These are phyloP conservation scores for Ophiocordyceps camponoti-floridani DNA, from an alignment of 2,329 filamentous ascomycete species.

Conservation along the genomic window DNA sequence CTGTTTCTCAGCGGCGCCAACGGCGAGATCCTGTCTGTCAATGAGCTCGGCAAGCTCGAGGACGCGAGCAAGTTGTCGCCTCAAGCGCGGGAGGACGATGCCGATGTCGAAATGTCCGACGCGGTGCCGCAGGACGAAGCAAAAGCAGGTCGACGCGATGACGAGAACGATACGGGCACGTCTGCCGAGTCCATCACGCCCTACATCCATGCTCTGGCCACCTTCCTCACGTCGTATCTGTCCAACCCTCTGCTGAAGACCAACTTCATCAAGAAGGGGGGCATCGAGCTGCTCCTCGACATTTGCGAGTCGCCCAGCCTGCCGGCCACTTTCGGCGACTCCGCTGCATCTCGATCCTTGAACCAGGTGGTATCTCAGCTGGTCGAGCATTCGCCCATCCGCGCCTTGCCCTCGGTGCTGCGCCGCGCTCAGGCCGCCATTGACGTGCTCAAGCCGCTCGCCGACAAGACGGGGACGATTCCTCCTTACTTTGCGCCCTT, in stretches of 20 bases:
- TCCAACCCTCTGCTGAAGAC: constrained; percentile 55
- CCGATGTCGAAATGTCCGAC: constrained; percentile 52
- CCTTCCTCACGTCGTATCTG: constrained; percentile 61
- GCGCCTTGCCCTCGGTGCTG: constrained; percentile 68
- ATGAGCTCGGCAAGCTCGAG: constrained; percentile 29
- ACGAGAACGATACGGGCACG: constrained; percentile 7
- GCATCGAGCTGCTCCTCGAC: constrained; percentile 69
- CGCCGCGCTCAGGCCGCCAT: constrained; percentile 54
- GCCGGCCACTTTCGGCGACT: constrained; percentile 41
- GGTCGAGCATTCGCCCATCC: constrained; percentile 62
- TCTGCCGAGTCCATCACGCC: constrained; percentile 29
- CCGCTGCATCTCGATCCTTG: constrained; percentile 49
- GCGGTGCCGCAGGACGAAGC: constrained; percentile 10
- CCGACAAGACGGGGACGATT: constrained; percentile 27
- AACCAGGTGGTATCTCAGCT: constrained; percentile 59
- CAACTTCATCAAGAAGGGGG: constrained; percentile 60
- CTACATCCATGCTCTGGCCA: constrained; percentile 59
- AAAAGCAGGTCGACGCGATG: constrained; percentile 3
- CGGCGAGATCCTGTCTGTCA: constrained; percentile 31
- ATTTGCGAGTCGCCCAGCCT: constrained; percentile 69
- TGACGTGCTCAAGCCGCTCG: constrained; percentile 48
- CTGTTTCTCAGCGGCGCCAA: constrained; percentile 45
- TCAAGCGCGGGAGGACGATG: constrained; percentile 23
- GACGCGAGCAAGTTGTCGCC: constrained; percentile 8
- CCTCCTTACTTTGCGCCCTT: constrained; percentile 55